Evolutionary conservation across 202 grass and related monocot genomes (phyloP).

Genomic region (Hordeum pubiflorum): DNA sequence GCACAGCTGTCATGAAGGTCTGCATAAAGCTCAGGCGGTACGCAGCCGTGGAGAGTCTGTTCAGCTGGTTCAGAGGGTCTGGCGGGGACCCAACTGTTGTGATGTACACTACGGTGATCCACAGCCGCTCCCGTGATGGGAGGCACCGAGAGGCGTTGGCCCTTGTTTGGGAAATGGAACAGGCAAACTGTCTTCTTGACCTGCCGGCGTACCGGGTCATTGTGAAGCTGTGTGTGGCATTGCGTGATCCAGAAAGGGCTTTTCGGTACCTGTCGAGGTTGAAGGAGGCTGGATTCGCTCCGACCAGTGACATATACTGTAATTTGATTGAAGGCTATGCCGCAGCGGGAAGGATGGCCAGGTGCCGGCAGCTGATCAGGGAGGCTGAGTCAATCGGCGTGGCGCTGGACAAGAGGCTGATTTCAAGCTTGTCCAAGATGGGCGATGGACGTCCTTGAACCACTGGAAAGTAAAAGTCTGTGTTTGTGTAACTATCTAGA

Average conservation of each 20-base stretch:
- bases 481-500: not conserved
- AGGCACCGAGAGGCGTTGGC: slow-evolving; percentile 60
- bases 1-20: slow-evolving; percentile 78
- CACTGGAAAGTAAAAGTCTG: not conserved
- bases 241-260: slow-evolving; percentile 54
- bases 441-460: not conserved
- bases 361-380: slow-evolving; percentile 54
- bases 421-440: slow-evolving; percentile 27
- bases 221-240: slow-evolving; percentile 50
- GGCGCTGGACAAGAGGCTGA: slow-evolving; percentile 43
- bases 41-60: slow-evolving; percentile 51
- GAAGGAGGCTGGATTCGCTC: slow-evolving; percentile 66
- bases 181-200: slow-evolving; percentile 53
- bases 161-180: slow-evolving; percentile 87
- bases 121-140: slow-evolving; percentile 51
- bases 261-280: slow-evolving; percentile 54
- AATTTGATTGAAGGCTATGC: slow-evolving; percentile 51
- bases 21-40: slow-evolving; percentile 69
- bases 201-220: slow-evolving; percentile 77
- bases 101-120: slow-evolving; percentile 84
- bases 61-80: slow-evolving; percentile 52
- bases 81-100: slow-evolving; percentile 39
- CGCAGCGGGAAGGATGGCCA: slow-evolving; percentile 41
- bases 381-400: slow-evolving; percentile 49
- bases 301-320: slow-evolving; percentile 56